Evolutionary conservation across 495 filamentous ascomycete species (phyloP).

Genomic region (Hypoxylon cercidicola): DNA sequence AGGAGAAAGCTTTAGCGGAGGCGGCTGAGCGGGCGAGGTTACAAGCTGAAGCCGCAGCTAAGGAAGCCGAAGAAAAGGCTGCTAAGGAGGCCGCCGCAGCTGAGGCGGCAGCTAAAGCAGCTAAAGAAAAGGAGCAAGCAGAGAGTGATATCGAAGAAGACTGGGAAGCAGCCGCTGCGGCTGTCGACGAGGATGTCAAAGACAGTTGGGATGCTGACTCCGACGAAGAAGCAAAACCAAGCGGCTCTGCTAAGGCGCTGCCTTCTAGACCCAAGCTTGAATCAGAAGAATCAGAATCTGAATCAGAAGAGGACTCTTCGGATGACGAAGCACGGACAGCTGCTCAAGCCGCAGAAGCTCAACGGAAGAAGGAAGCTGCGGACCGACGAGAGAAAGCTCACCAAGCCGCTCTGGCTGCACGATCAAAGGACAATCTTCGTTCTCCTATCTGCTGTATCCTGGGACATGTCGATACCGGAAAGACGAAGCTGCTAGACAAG

Average conservation of each 20-base stretch:
- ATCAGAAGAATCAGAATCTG: conserved; percentile 41
- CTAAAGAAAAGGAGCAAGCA: conserved; percentile 58
- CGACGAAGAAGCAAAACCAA: conserved; percentile 71
- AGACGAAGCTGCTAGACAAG: conserved; percentile 98
- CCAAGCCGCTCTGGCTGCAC: conserved; percentile 89
- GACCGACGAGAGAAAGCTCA: conserved; percentile 87
- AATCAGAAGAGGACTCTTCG: conserved; percentile 64
- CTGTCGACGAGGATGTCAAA: conserved; percentile 80
- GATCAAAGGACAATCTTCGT: conserved; percentile 92
- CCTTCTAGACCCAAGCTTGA: conserved; percentile 56
- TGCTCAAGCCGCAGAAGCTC: conserved; percentile 71
- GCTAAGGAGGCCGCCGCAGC: conserved; percentile 63
- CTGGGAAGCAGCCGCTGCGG: conserved; percentile 88
- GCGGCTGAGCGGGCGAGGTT: conserved; percentile 73
- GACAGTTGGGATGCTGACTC: conserved; percentile 94
- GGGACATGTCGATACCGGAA: conserved; percentile 99
- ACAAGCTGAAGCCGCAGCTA: conserved; percentile 72
- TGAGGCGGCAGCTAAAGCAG: conserved; percentile 67
- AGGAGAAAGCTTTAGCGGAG: conserved; percentile 74
- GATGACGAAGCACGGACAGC: conserved; percentile 78
- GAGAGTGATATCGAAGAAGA: conserved; percentile 76
- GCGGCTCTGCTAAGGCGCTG: conserved; percentile 42
- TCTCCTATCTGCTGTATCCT: conserved; percentile 99
- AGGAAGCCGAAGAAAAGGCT: conserved; percentile 67
- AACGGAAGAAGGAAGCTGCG: conserved; percentile 88